These are phyloP conservation scores for Trichoderma sp. DNA, from an alignment of 2,329 filamentous ascomycete genomes.

Conservation along the genomic window DNA sequence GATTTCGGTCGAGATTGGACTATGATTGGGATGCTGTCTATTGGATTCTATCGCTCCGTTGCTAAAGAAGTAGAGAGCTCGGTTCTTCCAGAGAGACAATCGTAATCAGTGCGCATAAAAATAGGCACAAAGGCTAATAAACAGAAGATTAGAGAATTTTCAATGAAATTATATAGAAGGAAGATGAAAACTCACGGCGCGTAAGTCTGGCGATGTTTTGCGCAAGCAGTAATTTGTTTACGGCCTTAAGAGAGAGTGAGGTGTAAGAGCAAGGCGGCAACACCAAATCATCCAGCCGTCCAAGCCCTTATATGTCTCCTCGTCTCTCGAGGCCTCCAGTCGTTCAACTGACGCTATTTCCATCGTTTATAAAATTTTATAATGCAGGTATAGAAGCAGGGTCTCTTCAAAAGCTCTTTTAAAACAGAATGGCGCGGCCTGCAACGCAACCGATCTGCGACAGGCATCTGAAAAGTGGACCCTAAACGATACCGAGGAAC, in stretches of 20 bases:
- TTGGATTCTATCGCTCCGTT: neutral
- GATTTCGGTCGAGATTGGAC: neutral
- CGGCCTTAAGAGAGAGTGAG: neutral
- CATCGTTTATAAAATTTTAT: neutral
- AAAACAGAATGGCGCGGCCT: neutral
- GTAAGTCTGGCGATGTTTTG: neutral
- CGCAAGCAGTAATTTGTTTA: neutral
- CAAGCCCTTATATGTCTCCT: neutral
- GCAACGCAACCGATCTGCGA: neutral
- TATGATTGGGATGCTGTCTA: neutral
- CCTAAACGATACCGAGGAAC: conserved; percentile 25
- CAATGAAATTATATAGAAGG: neutral
- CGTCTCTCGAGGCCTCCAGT: neutral
- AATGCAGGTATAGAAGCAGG: neutral
- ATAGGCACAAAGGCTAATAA: neutral
- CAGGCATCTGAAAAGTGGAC: neutral
- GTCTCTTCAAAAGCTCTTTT: neutral
- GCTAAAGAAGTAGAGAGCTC: neutral
- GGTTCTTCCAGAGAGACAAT: neutral
- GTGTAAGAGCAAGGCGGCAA: neutral
- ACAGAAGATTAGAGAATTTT: neutral
- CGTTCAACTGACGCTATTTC: neutral
- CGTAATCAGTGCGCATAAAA: neutral
- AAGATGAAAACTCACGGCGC: neutral
- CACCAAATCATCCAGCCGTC: neutral